Percentiles rank a stretch among this genome's conserved stretches.
phyloP scores from a whole-genome alignment of 2,329 filamentous ascomycete species.

The Fusarium sp. region DNA sequence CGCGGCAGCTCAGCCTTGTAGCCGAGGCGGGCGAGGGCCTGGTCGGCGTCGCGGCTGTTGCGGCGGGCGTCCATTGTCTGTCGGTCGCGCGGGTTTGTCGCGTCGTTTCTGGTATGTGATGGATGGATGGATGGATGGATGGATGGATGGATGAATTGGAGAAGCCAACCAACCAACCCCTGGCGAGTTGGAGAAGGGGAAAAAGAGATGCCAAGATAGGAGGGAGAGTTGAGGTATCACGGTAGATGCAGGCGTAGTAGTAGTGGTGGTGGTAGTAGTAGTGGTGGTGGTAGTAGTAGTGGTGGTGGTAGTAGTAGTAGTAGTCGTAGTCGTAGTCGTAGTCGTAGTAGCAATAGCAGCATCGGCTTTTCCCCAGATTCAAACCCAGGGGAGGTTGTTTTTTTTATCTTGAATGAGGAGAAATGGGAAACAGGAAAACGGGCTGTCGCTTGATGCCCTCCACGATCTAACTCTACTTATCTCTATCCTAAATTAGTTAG shows the following conservation, averaged over 20 bases:
- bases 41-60: constrained; percentile 48
- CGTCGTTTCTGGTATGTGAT: not conserved
- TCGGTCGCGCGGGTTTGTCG: not conserved
- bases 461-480: constrained; percentile 32
- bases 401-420: constrained; percentile 6
- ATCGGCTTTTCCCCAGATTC: not conserved
- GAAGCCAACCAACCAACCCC: too few relatives aligned
- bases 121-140: too few relatives aligned
- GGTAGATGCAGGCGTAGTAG: not conserved
- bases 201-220: not conserved
- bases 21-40: constrained; percentile 57
- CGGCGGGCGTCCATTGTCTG: constrained; percentile 26
- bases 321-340: not conserved
- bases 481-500: constrained; percentile 31
- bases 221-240: not conserved
- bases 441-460: constrained; percentile 21
- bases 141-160: too few relatives aligned
- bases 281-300: not conserved
- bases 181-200: not conserved
- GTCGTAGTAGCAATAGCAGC: not conserved
- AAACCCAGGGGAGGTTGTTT: constrained; percentile 3
- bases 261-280: not conserved
- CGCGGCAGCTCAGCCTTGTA: constrained; percentile 61
- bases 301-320: not conserved
- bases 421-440: constrained; percentile 26